phyloP scores from a whole-genome alignment of 169 alveolate species.

The Neospora caninum region DNA sequence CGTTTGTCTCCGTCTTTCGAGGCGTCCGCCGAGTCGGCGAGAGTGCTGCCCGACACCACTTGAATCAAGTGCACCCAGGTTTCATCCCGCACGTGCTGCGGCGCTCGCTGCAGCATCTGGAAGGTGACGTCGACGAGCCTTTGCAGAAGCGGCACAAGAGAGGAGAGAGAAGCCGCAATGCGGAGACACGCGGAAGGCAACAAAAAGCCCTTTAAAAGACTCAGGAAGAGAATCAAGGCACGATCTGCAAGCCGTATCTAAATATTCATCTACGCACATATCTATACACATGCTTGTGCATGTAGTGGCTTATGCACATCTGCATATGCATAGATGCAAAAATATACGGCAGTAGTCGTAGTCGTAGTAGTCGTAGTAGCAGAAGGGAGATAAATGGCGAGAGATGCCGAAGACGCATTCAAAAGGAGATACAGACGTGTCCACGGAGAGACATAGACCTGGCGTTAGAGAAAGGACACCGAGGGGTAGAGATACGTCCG shows the following conservation, averaged over 20 bases:
- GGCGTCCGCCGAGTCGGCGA: not conserved
- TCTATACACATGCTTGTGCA: not conserved
- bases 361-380: no score
- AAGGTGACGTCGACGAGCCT: slow-evolving; percentile 68
- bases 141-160: not conserved
- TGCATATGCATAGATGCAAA: not conserved
- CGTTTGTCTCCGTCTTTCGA: not conserved
- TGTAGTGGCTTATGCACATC: not conserved
- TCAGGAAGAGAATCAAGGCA: not conserved
- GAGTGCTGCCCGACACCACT: not conserved
- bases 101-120: slow-evolving; percentile 73
- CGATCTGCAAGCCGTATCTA: not conserved
- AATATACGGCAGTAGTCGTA: no score
- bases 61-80: slow-evolving; percentile 68
- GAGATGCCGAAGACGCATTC: no score
- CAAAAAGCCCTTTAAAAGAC: no score
- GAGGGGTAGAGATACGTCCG: no score
- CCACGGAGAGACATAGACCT: no score
- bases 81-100: slow-evolving; percentile 70
- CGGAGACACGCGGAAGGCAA: not conserved
- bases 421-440: no score
- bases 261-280: not conserved
- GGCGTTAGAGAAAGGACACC: no score
- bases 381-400: no score
- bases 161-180: not conserved